These are phyloP conservation scores for Conoideocrella luteorostrata DNA, from an alignment of 2,329 filamentous ascomycete genomes.

Conservation along the genomic window DNA sequence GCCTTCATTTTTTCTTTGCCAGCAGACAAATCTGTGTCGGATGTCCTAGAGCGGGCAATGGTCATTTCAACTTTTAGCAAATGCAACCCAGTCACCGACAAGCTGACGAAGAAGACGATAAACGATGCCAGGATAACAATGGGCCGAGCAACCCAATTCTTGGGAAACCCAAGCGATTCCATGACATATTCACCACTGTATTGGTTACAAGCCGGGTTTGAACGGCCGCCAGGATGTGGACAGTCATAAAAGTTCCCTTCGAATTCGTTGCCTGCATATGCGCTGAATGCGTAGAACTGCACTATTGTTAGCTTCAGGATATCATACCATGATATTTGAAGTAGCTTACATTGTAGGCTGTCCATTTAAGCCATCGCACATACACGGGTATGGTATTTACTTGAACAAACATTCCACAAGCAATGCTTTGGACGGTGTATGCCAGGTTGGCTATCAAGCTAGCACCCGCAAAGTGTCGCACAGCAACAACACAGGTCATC, in stretches of 20 bases:
- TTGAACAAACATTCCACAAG: constrained; percentile 72
- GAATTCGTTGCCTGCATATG: constrained; percentile 68
- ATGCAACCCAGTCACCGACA: constrained; percentile 55
- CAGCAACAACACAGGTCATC: constrained; percentile 58
- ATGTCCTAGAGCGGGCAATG: constrained; percentile 55
- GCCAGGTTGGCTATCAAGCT: constrained; percentile 66
- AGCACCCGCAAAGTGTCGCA: constrained; percentile 62
- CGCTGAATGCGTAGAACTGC: constrained; percentile 65
- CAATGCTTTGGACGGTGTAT: constrained; percentile 68
- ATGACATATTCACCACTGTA: constrained; percentile 68
- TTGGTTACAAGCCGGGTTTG: constrained; percentile 58
- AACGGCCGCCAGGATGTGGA: constrained; percentile 53
- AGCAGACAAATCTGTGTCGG: constrained; percentile 56
- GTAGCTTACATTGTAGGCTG: constrained; percentile 18
- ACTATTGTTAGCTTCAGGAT: constrained; percentile 12
- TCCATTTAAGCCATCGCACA: constrained; percentile 71
- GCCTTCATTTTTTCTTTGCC: constrained; percentile 64
- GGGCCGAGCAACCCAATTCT: constrained; percentile 60
- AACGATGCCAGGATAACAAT: constrained; percentile 59
- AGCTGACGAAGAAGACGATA: constrained; percentile 53
- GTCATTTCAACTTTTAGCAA: constrained; percentile 63
- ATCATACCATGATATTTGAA: background rate
- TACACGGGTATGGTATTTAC: constrained; percentile 67
- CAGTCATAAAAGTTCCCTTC: constrained; percentile 67
- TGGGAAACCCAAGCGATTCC: constrained; percentile 60